Evolutionary conservation across 495 filamentous ascomycete species (phyloP).

Genomic region (Aspergillus sparsus): DNA sequence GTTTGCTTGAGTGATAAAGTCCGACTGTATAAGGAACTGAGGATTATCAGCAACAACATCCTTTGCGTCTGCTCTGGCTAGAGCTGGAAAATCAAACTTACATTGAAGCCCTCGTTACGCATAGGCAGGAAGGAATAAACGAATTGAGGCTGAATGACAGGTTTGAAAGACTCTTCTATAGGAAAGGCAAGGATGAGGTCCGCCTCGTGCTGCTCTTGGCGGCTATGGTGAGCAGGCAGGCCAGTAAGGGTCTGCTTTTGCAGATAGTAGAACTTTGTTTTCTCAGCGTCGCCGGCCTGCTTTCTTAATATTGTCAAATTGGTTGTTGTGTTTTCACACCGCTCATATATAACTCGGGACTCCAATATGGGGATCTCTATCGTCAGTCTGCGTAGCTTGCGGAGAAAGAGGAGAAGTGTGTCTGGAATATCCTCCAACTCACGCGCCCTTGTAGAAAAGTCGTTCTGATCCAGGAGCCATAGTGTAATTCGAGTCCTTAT

Average conservation of each 20-base stretch:
- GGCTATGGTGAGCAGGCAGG: background rate
- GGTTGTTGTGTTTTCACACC: background rate
- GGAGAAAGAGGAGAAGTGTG: constrained; percentile 9
- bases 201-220: background rate
- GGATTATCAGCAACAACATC: background rate
- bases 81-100: background rate
- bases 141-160: constrained; percentile 4
- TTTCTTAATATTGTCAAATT: background rate
- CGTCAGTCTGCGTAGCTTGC: background rate
- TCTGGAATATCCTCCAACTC: constrained; percentile 7
- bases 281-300: background rate
- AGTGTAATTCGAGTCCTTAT: constrained; percentile 7
- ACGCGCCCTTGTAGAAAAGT: background rate
- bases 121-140: constrained; percentile 12
- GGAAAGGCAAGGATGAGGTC: constrained; percentile 12
- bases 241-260: background rate
- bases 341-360: background rate
- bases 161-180: background rate
- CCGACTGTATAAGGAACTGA: constrained; percentile 11
- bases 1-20: constrained; percentile 10
- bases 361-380: background rate
- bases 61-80: background rate
- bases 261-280: background rate
- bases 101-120: constrained; percentile 5
- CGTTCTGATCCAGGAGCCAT: background rate